These are phyloP conservation scores for Clavaria fumosa DNA, from an alignment of 768 basidiomycete species.

Conservation along the genomic window DNA sequence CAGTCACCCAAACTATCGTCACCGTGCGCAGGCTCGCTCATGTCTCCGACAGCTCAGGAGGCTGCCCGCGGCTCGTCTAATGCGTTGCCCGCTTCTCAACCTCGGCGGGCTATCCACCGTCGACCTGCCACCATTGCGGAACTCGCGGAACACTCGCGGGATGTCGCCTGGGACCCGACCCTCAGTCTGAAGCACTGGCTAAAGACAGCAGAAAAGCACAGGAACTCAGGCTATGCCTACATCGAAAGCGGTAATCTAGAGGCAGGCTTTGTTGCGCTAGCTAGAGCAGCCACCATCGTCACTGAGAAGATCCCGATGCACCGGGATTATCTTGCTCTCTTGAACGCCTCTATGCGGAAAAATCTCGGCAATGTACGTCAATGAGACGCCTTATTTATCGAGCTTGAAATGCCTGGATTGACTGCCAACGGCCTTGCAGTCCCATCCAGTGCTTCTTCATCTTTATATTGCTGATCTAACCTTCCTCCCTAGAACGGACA, in stretches of 20 bases:
- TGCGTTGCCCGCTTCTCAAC: no score
- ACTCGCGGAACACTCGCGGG: constrained; percentile 45
- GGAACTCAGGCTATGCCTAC: constrained; percentile 36
- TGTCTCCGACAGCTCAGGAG: no score
- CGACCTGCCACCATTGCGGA: constrained; percentile 50
- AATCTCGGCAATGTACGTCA: constrained; percentile 55
- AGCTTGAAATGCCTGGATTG: neutral
- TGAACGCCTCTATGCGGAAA: constrained; percentile 42
- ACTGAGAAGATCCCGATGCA: constrained; percentile 68
- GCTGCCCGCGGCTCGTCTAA: no score
- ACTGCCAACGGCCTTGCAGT: neutral
- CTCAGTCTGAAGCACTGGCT: constrained; percentile 53
- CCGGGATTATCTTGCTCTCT: constrained; percentile 40
- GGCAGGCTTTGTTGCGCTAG: constrained; percentile 55
- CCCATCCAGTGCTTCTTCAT: neutral
- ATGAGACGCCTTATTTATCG: constrained; percentile 6
- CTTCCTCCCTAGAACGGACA: constrained; percentile 46
- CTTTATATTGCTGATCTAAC: constrained; percentile 9
- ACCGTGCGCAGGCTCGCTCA: no score
- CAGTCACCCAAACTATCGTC: no score
- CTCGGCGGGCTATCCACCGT: no score
- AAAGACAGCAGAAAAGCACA: constrained; percentile 45
- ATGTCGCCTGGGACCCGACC: constrained; percentile 39
- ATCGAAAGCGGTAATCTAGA: constrained; percentile 42
- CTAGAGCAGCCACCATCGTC: constrained; percentile 61